These are phyloP conservation scores for Colletotrichum tropicicola DNA, from an alignment of 2,329 filamentous ascomycete species.

Conservation along the genomic window DNA sequence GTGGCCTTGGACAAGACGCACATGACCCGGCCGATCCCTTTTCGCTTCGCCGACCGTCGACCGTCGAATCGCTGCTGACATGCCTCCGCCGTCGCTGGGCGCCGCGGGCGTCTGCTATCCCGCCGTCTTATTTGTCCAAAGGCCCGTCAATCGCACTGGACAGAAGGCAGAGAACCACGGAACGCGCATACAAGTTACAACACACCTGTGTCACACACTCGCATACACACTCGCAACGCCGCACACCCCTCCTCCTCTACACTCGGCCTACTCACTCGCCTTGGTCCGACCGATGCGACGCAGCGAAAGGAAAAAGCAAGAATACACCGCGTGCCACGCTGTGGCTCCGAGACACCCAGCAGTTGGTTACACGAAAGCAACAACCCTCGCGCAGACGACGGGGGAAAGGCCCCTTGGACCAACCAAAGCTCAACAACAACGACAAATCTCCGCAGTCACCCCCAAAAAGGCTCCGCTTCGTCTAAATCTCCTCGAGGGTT, in stretches of 20 bases:
- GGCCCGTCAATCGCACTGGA: not conserved
- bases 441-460: not conserved
- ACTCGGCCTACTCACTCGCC: not conserved
- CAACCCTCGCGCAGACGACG: not conserved
- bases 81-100: not conserved
- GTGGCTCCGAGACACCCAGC: slow-evolving; percentile 16
- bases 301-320: slow-evolving; percentile 4
- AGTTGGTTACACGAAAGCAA: slow-evolving; percentile 11
- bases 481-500: not conserved
- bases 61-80: not conserved
- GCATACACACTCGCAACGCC: not conserved
- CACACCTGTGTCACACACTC: not conserved
- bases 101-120: not conserved
- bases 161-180: not conserved
- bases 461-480: not conserved
- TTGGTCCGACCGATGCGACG: slow-evolving; percentile 7
- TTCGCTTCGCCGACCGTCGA: slow-evolving; percentile 1
- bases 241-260: not conserved
- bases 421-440: not conserved
- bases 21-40: slow-evolving; percentile 8
- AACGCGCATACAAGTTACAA: not conserved
- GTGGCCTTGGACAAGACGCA: not conserved
- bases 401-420: not conserved
- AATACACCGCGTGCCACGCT: slow-evolving; percentile 12
- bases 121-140: not conserved